Percentiles rank a stretch among this genome's conserved stretches.
These are phyloP conservation scores for Psidium friedrichsthalianum DNA, from an alignment of 345 rosid species.

Conservation along the genomic window DNA sequence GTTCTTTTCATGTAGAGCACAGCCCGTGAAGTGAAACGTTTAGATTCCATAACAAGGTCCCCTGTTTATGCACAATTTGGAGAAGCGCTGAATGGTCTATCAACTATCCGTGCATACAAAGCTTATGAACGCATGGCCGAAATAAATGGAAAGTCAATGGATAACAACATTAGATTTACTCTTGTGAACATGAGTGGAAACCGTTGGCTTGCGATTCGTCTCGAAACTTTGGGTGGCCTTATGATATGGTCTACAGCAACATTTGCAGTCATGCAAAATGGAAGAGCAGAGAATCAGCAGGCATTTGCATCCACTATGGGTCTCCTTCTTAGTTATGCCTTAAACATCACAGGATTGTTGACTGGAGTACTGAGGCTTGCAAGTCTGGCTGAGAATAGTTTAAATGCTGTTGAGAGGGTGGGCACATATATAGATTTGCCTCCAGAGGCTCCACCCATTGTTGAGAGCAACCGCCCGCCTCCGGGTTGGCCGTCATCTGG, in stretches of 20 bases:
- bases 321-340: conserved; percentile 93
- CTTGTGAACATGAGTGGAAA: conserved; percentile 88
- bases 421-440: conserved; percentile 80
- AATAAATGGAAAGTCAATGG: conserved; percentile 88
- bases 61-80: conserved; percentile 99
- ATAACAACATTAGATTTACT: conserved; percentile 80
- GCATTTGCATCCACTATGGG: conserved; percentile 97
- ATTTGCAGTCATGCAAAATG: conserved; percentile 95
- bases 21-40: conserved; percentile 93
- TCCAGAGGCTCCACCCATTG: conserved; percentile 73
- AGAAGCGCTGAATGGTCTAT: conserved; percentile 89
- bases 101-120: conserved; percentile 92
- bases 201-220: conserved; percentile 97
- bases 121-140: conserved; percentile 95
- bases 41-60: conserved; percentile 90
- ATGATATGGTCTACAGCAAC: conserved; percentile 99
- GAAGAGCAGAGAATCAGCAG: conserved; percentile 72
- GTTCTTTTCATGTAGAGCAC: conserved; percentile 52
- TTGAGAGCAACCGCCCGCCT: conserved; percentile 89
- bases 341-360: conserved; percentile 74
- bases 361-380: conserved; percentile 92
- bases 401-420: conserved; percentile 92
- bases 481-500: conserved; percentile 99
- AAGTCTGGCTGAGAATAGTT: conserved; percentile 94
- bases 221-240: conserved; percentile 87